Evolutionary conservation across 306 rosid genomes (phyloP), one percentile per base, ranked within the genome.

Genomic region (Rosa rugosa): DNA sequence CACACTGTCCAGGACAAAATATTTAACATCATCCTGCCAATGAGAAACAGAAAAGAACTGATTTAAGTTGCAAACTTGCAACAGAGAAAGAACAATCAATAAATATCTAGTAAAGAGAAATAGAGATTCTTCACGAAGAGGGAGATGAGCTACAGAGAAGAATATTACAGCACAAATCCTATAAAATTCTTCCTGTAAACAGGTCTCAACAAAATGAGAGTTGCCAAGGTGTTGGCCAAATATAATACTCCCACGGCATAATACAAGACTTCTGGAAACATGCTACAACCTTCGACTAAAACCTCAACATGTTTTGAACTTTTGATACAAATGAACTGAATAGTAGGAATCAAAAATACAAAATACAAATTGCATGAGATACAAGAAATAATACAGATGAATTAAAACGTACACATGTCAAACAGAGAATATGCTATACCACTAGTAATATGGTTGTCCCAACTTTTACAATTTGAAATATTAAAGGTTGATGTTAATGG

Each of bases 11-110:
- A 95, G 73, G 77, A 85, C 80, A 77, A 86, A 88, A 83, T 84
- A 88, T 87, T 87, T 86, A 41, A 83, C 90, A 70, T 75, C 77
- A 75, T 85, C 97, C 99, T 95, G 95, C 79, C 82, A 86, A 68
- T 63, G 34, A 71, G 16, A 85, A 46, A 45, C 8, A 72, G 31
- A 62, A 76, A 54, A 50, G 1, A 64, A 63, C 54, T 17, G n/a
- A 79, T 79, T 64, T 56, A 81, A 72, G 34, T 59, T 8, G 16
- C 31, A 62, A 81, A 72, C 22, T 59, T 8, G 16, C 31, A 62
- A 83, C 20, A 20, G 65, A 62, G 71, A 31, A 36, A 77, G 27
- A 27, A 45, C 25, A 59, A 38, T 51, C 2, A 1, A 54, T 22
- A 68, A 4, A 62, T 12, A 20, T 38, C 20, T 11, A 8, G 38